Evolutionary conservation across 148 eudicot genomes (phyloP), one percentile per base, ranked within the genome.

Genomic region (Heliosperma pusillum): DNA sequence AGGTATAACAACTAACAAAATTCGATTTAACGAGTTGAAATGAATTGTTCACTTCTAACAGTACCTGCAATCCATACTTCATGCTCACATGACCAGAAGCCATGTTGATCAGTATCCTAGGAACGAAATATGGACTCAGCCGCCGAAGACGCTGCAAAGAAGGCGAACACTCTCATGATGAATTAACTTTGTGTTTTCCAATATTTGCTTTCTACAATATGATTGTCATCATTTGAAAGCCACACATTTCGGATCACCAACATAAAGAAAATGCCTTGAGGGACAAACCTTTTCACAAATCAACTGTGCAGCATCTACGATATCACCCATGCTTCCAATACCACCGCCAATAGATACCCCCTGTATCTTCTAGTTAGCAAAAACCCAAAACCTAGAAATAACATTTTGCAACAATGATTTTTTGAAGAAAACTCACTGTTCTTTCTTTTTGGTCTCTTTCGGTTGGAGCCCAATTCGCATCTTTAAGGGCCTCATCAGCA

Each of bases 61-160:
- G 17, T 81, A 94, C 98, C 98, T 92, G 96, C 71, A 95, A 95
- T 78, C 97, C 97, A 71, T 90, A 90, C 81, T 90, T 92, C 86
- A 95, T 95, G 94, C 98, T 95, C 60, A 90, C 93, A 82, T 95
- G 98, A 60, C 98, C 98, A 83, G 98, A 85, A 69, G 98, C 97
- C 98, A 95, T 92, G 80, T 95, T 92, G 78, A 95, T 95, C 80
- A 95, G 80, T 81, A 95, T 95, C 73, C 97, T 86, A 24, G 98
- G 98, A 71, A 95, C 82, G 70, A 95, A 95, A 86, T 86, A 95
- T 27, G 98, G 97, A 82, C 96, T 95, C 66, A 95, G 89, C 75
- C 98, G 89, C 20, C 98, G 88, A 77, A 95, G 79, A 69, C 91
- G 88, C 97, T 94, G 86, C 76, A 82, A 72, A 36, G 20, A 61